A percentile compares a stretch with the other conserved stretches of the same genome.
Evolutionary conservation across 2,329 filamentous ascomycete species (phyloP).

Genomic region (Arthrobotrys musiformis): DNA sequence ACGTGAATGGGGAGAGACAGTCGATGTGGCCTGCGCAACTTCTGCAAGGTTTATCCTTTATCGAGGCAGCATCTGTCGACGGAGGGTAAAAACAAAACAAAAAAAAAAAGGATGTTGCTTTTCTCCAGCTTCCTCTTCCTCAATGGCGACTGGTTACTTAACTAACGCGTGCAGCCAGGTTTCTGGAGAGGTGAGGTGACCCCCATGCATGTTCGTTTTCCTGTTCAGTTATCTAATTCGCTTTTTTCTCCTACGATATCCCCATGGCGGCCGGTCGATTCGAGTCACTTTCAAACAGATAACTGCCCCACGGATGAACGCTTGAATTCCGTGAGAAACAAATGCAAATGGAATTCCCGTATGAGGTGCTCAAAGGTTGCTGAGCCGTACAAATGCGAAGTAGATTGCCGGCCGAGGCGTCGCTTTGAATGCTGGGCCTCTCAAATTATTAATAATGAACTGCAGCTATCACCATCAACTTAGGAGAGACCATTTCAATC

Average conservation of each 20-base stretch:
- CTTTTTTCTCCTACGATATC: conserved; percentile 14
- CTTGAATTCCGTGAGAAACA: conserved; percentile 17
- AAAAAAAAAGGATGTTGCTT: conserved; percentile 22
- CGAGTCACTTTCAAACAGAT: conserved; percentile 55
- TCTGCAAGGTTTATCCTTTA: conserved; percentile 50
- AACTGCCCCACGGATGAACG: conserved; percentile 43
- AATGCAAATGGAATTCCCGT: conserved; percentile 50
- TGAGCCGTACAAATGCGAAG: conserved; percentile 16
- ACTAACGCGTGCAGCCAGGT: conserved; percentile 18
- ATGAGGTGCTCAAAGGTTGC: conserved; percentile 29
- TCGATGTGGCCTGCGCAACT: conserved; percentile 32
- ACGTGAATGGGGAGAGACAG: conserved; percentile 5
- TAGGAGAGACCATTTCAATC: conserved; percentile 34
- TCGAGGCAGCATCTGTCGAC: conserved; percentile 37
- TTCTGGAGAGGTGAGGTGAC: conserved; percentile 31
- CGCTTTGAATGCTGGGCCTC: conserved; percentile 30
- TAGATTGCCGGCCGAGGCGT: conserved; percentile 39
- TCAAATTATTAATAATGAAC: conserved; percentile 43
- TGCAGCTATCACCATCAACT: conserved; percentile 35
- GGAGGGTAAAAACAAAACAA: conserved; percentile 10
- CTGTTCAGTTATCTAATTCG: conserved; percentile 37
- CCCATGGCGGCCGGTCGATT: conserved; percentile 42
- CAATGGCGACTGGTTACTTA: conserved; percentile 25
- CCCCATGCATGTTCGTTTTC: conserved; percentile 45
- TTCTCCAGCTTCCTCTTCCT: conserved; percentile 54